Evolutionary conservation across 179 eudicot species (phyloP), one percentile per base, ranked within the genome.

Genomic region (Drosera spatulata): DNA sequence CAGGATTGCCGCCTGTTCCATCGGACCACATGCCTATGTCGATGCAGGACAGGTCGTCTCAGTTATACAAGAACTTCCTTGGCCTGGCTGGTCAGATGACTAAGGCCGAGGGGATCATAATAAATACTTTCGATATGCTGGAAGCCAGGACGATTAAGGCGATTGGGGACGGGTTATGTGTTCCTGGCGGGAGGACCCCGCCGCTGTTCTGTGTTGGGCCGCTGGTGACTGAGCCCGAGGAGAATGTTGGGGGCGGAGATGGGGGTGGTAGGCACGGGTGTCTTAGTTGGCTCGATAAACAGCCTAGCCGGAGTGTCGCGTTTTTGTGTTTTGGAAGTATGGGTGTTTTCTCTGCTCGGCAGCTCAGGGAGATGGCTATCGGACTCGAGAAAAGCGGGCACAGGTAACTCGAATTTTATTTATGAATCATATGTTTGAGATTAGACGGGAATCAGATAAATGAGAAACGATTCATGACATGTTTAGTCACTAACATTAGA

Each of bases 141-240:
- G 90, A 81, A 64, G 54, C 74, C 6, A 63, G 62, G 54, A 66
- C 68, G 3, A 9, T 80, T 1, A 62, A 65, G 67, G 65, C 73
- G 2, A 61, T 80, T 2, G 2, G 10, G 0, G 69, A 71, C 2
- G 83, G 83, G 2, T 9, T 39, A 0, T 83, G 79, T 52, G 59
- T 66, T 4, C 80, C 73, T 0, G 41, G 67, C 2, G 69, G 45
- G 5, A 55, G 50, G 2, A 74, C 80, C 1, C 85, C 85, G 2
- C 83, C 78, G 1, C 10, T 72, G 8, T 80, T 50, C 52, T 75
- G 82, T 45, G 12, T 83, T 0, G 86, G 89, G 6, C 82, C 61
- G 22, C 49, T 58, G 37, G 14, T 13, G 4, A 37, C 7, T 4
- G 54, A 51, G 54, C 4, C 12, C 2, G 33, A 3, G 22, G 54